phyloP scores from a whole-genome alignment of 257 asterid species.

The Lithospermum erythrorhizon region DNA sequence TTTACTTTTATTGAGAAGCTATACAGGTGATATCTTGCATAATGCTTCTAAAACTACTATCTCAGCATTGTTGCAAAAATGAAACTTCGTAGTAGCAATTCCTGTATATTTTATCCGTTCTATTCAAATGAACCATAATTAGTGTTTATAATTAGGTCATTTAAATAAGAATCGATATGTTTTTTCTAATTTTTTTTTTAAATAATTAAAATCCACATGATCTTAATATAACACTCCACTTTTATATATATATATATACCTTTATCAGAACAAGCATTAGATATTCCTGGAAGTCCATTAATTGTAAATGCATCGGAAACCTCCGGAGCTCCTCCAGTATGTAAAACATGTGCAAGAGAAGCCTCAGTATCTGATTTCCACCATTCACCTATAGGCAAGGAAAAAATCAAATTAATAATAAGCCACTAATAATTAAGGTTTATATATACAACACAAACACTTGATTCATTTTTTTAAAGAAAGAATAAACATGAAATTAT shows the following conservation, averaged over 20 bases:
- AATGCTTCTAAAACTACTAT: no score
- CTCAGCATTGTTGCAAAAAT: no score
- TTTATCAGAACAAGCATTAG: constrained; percentile 44
- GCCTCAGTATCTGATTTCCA: constrained; percentile 44
- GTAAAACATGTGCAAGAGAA: constrained; percentile 35
- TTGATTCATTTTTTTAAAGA: not conserved
- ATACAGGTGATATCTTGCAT: no score
- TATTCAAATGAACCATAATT: no score
- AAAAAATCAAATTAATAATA: not conserved
- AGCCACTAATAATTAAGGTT: not conserved
- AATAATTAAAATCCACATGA: no score
- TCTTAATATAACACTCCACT: no score
- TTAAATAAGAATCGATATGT: no score
- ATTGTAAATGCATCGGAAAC: constrained; percentile 55
- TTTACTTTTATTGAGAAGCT: no score
- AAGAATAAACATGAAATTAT: not conserved
- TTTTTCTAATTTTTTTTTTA: no score
- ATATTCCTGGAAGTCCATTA: constrained; percentile 50
- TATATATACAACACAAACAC: not conserved
- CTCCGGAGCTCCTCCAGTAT: constrained; percentile 46
- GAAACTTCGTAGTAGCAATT: no score
- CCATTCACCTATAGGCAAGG: constrained; percentile 44
- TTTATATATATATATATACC: constrained; percentile 13
- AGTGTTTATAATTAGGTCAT: no score
- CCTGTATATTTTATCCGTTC: no score